Conservation (phyloP, 140 eudicot genomes). For the Stevia rebaudiana region DNA sequence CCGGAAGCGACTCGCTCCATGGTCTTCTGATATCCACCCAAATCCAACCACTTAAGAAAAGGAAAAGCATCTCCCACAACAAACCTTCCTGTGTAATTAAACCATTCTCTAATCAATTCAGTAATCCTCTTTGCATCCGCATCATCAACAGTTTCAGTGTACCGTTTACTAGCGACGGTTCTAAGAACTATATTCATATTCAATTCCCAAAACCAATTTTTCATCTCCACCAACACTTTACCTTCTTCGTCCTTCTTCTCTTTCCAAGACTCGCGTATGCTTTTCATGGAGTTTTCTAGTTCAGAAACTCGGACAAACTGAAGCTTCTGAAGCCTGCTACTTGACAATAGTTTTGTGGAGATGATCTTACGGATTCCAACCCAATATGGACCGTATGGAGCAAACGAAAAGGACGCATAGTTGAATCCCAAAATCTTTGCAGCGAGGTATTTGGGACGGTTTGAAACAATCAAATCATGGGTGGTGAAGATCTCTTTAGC, state of each 20-base stretch:
- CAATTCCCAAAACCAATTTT: conserved; percentile 24
- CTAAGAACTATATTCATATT: conserved; percentile 22
- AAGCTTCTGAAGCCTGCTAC: conserved; percentile 23
- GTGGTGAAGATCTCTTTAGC: conserved; percentile 38
- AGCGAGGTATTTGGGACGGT: conserved; percentile 30
- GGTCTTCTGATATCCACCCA: conserved; percentile 25
- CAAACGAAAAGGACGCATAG: conserved; percentile 27
- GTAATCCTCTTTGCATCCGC: conserved; percentile 22
- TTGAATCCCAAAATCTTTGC: conserved; percentile 30
- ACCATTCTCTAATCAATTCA: conserved; percentile 19
- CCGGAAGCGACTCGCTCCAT: conserved; percentile 31
- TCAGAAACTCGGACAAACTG: conserved; percentile 16
- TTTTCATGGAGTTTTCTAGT: conserved; percentile 1
- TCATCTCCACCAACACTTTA: conserved; percentile 29
- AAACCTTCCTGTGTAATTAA: conserved; percentile 19
- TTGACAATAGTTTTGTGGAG: conserved; percentile 23
- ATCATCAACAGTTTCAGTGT: background rate
- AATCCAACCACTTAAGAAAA: conserved; percentile 34
- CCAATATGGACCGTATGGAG: conserved; percentile 23
- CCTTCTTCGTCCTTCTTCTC: conserved; percentile 11
- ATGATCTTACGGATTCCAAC: conserved; percentile 26
- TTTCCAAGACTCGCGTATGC: background rate
- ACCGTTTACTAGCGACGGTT: conserved; percentile 24
- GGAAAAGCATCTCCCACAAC: conserved; percentile 35
- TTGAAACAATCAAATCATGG: conserved; percentile 31